Conservation (phyloP, 1,284 basidiomycete species). For the Xerocomus tenax region DNA sequence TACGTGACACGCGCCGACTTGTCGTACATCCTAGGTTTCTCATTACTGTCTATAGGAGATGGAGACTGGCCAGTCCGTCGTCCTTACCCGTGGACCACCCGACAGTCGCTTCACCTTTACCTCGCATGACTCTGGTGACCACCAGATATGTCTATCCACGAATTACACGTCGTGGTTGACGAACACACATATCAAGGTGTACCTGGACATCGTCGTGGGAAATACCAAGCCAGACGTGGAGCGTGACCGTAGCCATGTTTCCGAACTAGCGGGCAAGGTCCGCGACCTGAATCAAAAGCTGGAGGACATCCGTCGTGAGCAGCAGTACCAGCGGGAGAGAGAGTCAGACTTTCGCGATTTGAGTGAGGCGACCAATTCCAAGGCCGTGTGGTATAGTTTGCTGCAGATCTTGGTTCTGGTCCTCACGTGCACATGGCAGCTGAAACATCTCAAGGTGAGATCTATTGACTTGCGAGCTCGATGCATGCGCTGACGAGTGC, state of each 20-base stretch:
- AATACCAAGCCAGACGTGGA: constrained; percentile 74
- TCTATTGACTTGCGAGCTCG: constrained; percentile 10
- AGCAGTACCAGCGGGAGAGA: constrained; percentile 94
- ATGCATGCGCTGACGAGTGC: constrained; percentile 7
- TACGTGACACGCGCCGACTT: constrained; percentile 30
- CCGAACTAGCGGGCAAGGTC: constrained; percentile 78
- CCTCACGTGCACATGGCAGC: constrained; percentile 85
- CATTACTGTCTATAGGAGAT: constrained; percentile 52
- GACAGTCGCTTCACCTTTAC: constrained; percentile 96
- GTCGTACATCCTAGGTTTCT: constrained; percentile 3
- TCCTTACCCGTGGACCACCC: constrained; percentile 79
- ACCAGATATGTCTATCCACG: constrained; percentile 89
- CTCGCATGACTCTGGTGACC: constrained; percentile 92
- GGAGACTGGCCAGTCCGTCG: constrained; percentile 66
- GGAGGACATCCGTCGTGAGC: constrained; percentile 88
- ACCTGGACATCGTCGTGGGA: constrained; percentile 90
- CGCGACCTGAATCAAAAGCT: constrained; percentile 89
- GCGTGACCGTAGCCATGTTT: constrained; percentile 80
- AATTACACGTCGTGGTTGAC: constrained; percentile 83
- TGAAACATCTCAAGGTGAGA: constrained; percentile 80
- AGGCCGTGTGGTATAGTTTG: constrained; percentile 90
- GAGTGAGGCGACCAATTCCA: constrained; percentile 80
- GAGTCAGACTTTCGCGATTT: constrained; percentile 88
- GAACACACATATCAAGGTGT: constrained; percentile 84
- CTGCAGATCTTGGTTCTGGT: constrained; percentile 81